Evolutionary conservation across 2,329 filamentous ascomycete species (phyloP), one percentile per base, ranked within the genome.

Genomic region (Gnomoniopsis smithogilvyi): DNA sequence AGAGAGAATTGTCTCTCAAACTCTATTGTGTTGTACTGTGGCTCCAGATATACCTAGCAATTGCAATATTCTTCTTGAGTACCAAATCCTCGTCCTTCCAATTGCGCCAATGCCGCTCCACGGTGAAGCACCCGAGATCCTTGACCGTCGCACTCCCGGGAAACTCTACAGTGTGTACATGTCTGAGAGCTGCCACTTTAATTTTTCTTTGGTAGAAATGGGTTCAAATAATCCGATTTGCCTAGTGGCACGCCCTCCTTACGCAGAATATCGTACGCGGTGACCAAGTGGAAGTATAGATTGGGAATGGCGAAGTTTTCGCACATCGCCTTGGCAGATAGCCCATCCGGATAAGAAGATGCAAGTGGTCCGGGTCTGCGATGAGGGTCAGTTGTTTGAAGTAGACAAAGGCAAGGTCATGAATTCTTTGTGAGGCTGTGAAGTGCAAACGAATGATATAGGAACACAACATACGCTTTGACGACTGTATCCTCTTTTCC

Each of bases 281-380:
- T 82, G 12, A 74, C 75, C 12, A 81, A 59, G 63, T 88, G 85
- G 63, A 88, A 88, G 69, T 78, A 86, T 64, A 86, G 79, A 65
- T 87, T 86, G 3, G 84, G 82, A 24, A 85, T 66, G 2, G 71
- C 75, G 67, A 75, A 80, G 4, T 69, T 67, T 34, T 69, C 66
- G 12, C 82, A 63, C 64, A 82, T 85, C 1, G 69, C 65, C 56
- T 73, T 63, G 0, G 71, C 77, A 36, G 11, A 8, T 2, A 15
- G 6, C 12, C 24, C 46, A 7, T 14, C 36, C 36, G 19, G 33
- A 19, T 19, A 45, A 17, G 6, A 10, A 45, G 17, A 17, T 21
- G 17, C 8, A 6, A 19, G 17, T 6, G 41, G n/a, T 6, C 41
- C 41, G 41, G 4, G 17, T 11, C 41, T 45, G 41, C 3, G 8